phyloP scores from a whole-genome alignment of 306 rosid genomes.

The Glycyrrhiza uralensis region DNA sequence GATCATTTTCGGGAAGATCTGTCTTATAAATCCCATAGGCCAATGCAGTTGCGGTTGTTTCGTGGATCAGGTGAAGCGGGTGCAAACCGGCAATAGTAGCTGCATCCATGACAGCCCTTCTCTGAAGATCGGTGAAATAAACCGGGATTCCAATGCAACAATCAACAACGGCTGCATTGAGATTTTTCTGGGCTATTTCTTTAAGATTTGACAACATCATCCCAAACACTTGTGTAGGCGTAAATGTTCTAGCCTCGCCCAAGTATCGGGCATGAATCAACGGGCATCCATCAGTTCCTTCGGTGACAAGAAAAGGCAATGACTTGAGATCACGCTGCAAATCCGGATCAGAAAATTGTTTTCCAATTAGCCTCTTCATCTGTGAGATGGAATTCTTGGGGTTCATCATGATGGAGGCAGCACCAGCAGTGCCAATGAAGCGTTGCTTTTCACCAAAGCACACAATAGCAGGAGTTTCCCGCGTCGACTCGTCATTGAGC shows the following conservation, averaged over 20 bases:
- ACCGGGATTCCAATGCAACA: constrained; percentile 93
- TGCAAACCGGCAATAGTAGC: constrained; percentile 88
- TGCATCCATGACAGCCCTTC: constrained; percentile 87
- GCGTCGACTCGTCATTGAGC: constrained; percentile 92
- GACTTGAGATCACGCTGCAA: constrained; percentile 73
- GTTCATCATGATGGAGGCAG: constrained; percentile 92
- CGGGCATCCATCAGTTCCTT: constrained; percentile 84
- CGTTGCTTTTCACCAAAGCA: constrained; percentile 96
- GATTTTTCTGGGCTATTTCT: constrained; percentile 71
- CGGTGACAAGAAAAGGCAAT: constrained; percentile 57
- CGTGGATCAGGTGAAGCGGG: constrained; percentile 87
- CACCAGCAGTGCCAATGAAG: constrained; percentile 93
- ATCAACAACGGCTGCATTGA: constrained; percentile 74
- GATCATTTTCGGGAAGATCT: constrained; percentile 80
- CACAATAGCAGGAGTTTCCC: constrained; percentile 89
- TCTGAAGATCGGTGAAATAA: constrained; percentile 88
- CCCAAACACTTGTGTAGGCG: constrained; percentile 80
- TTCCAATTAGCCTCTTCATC: constrained; percentile 76
- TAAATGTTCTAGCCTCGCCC: constrained; percentile 63
- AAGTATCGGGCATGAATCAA: constrained; percentile 65
- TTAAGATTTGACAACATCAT: constrained; percentile 81
- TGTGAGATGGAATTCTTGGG: constrained; percentile 84
- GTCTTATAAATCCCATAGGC: constrained; percentile 95
- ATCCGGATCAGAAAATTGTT: constrained; percentile 67
- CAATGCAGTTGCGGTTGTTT: constrained; percentile 88